Evolutionary conservation across 2,329 filamentous ascomycete species (phyloP), one percentile per base, ranked within the genome.

Genomic region (Sclerotiophoma versabilis): DNA sequence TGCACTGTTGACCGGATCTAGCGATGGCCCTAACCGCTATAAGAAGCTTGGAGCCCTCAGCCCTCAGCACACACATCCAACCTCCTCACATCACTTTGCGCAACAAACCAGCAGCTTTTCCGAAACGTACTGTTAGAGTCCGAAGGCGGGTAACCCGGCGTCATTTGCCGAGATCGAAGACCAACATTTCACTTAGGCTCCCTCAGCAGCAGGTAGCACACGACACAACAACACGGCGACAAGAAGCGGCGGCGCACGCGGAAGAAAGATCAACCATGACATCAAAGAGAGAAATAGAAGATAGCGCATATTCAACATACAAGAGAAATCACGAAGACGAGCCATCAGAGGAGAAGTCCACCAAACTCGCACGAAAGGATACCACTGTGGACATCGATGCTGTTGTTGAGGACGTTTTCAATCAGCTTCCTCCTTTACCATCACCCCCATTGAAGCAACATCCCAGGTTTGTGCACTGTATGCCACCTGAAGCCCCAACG

Each of bases 341-440:
- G n/a, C 15, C 30, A 4, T 14, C 30, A 14, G 51, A 52, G 25
- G 45, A 56, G 14, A 46, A 56, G 32, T 25, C 36, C 5, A 11
- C 32, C 15, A 47, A 47, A 27, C 9, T 27, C 4, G 41, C 47
- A 2, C 10, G 17, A 1, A 49, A 39, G 11, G 27, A 22, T 5
- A 41, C 23, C n/a, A 36, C 34, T 11, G 50, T 59, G 10, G 46
- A 68, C 52, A 59, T 69, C 12, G 66, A 71, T 49, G 51, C 19
- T n/a, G 42, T 36, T 4, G 54, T 70, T 14, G 53, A 42, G 7
- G 66, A 69, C 44, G 52, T 22, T 19, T n/a, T 54, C 32, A 39
- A 60, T 32, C 68, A 67, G 34, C 55, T 65, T 14, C 60, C 53
- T 11, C 45, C 48, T 17, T 36, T 47, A 14, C 57, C 55, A 0